Percentiles rank a stretch among this genome's conserved stretches.
These are phyloP conservation scores for Ampelomyces quisqualis DNA, from an alignment of 2,329 filamentous ascomycete genomes.

Conservation along the genomic window DNA sequence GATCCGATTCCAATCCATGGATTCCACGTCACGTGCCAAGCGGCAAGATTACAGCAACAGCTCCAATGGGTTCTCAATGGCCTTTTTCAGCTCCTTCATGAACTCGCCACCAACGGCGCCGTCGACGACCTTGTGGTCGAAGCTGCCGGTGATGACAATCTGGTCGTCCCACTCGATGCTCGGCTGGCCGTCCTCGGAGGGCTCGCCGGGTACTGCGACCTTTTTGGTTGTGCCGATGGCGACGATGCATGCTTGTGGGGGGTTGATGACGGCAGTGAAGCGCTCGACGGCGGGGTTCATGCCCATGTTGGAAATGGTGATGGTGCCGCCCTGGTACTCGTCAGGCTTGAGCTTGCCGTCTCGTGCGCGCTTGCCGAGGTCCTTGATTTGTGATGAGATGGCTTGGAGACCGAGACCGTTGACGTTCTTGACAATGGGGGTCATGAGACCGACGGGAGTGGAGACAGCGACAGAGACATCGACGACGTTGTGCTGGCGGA, in stretches of 20 bases:
- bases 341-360: conserved; percentile 99
- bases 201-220: conserved; percentile 84
- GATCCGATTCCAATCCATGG: too few species aligned
- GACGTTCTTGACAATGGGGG: conserved; percentile 90
- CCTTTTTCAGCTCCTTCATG: conserved; percentile 96
- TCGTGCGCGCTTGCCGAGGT: conserved; percentile 91
- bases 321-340: conserved; percentile 98
- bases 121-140: conserved; percentile 98
- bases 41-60: conserved; percentile 73
- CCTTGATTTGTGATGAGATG: conserved; percentile 90
- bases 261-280: conserved; percentile 99
- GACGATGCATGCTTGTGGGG: conserved; percentile 92
- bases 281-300: conserved; percentile 97
- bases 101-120: conserved; percentile 95
- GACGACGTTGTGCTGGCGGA: conserved; percentile 89
- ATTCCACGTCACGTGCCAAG: too few species aligned
- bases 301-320: conserved; percentile 99
- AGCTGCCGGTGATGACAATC: conserved; percentile 91
- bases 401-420: conserved; percentile 81
- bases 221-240: conserved; percentile 94
- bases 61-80: conserved; percentile 94
- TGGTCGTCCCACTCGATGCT: conserved; percentile 90
- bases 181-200: conserved; percentile 70
- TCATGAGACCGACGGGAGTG: conserved; percentile 92
- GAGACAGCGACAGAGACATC: conserved; percentile 96